Evolutionary conservation across 257 asterid species (phyloP).

Genomic region (Galeopsis tetrahit): DNA sequence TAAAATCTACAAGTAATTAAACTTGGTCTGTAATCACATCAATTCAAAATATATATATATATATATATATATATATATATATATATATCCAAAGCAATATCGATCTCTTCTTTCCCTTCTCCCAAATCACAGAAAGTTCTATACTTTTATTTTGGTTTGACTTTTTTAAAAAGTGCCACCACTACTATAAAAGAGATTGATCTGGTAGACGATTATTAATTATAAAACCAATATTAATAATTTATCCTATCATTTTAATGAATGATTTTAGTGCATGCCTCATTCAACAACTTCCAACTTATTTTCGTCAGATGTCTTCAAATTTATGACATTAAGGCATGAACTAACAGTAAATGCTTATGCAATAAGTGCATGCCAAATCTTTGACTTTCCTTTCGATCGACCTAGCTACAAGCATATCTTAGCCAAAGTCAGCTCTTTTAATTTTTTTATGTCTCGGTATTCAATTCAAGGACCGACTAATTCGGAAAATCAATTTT

Average conservation of each 20-base stretch:
- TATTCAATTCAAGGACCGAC: too few species aligned
- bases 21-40: too few species aligned
- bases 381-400: slow-evolving; percentile 19
- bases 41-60: too few species aligned
- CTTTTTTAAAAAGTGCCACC: not conserved
- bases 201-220: not conserved
- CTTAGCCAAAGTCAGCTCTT: slow-evolving; percentile 25
- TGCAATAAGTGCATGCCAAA: slow-evolving; percentile 4
- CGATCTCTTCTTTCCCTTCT: too few species aligned
- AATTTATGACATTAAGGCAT: slow-evolving; percentile 20
- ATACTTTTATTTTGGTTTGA: not conserved
- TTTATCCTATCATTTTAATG: not conserved
- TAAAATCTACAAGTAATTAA: too few species aligned
- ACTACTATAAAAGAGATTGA: not conserved
- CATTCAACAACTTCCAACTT: not conserved
- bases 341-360: slow-evolving; percentile 14
- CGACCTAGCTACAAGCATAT: not conserved
- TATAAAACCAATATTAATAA: not conserved
- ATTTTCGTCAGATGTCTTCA: slow-evolving; percentile 6
- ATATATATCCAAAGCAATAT: too few species aligned
- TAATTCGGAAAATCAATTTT: too few species aligned
- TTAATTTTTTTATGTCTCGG: too few species aligned
- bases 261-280: not conserved
- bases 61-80: too few species aligned
- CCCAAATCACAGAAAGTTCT: not conserved